Base-by-base conservation (phyloP, 148 eudicot species). In the Persicaria tinctoria region DNA sequence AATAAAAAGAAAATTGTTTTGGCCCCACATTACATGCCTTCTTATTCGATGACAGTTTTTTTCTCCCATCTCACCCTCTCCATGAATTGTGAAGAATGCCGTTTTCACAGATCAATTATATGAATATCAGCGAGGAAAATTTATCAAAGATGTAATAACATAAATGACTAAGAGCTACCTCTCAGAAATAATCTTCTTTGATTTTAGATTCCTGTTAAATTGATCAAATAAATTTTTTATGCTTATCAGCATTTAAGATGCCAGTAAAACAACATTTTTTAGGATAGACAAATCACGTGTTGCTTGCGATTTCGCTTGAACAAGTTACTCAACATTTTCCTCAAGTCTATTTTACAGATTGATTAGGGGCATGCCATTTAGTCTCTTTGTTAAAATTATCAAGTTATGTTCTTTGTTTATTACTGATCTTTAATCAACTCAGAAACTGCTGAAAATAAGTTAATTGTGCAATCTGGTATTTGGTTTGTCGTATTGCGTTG, bases 11-110 rank as follows among this genome's bases (percentile, higher is more conserved):
- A 38, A 63, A 23, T 13, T 27, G 46, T 63, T 32, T 63, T 63
- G 68, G 68, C 68, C 68, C 68, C 68, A 63, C 46, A 0, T 63
- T 27, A 11, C 68, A 63, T 63, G 46, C 68, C 68, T 27, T 32
- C 45, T 63, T 59, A 59, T 59, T 59, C 66, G 12, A 32, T 11
- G 32, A 8, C 0, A 20, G 23, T 38, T 38, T 20, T 59, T 20
- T 59, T 10, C 64, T 59, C 64, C 64, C 27, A 23, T 41, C 64
- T 59, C 64, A 20, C 44, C 9, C 68, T 63, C 68, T 55, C n/a
- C 68, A 27, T 63, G 68, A 27, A 27, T 10, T 8, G 13, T 59
- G 5, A 32, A 59, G 38, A 44, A 63, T 63, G 68, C 16, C 32
- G 27, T 63, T 27, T 8, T 6, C 68, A 27, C 16, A 4, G 27